Base-by-base conservation (phyloP, 495 filamentous ascomycete species). In the Trichoderma reesei region DNA sequence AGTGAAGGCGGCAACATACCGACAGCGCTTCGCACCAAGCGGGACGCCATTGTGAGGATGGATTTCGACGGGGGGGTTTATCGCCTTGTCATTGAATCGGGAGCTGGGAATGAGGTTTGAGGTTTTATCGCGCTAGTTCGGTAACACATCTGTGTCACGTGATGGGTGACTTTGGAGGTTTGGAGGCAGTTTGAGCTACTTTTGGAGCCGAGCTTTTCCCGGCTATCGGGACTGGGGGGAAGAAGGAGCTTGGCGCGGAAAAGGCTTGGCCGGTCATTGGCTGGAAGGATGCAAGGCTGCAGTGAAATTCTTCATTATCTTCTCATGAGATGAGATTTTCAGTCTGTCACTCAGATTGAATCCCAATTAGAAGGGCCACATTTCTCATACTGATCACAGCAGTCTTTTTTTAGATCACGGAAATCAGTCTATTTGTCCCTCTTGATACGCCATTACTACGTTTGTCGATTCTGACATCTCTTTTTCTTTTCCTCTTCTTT, bases 21-120 rank as follows among this genome's bases (percentile, higher is more conserved):
- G 78, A 91, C 78, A 79, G 90, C 90, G 83, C 83, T 90, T 84
- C 88, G 90, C 85, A 88, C 90, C 78, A 97, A 81, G 82, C 91
- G 90, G 76, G 91, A 94, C 83, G 91, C 91, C 92, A 97, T 96
- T 88, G 83, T 87, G 83, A 76, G 75, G 76, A 76, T 74, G 79
- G n/a, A n/a, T 77, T 75, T 75, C 75, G 71, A n/a, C n/a, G 78
- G 78, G 78, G 70, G 70, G 67, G 65, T 64, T 65, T 68, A 66
- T 72, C 64, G 68, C 65, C 68, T 73, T 70, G 70, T 68, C 67
- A 71, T 73, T 73, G 69, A 65, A n/a, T 70, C 69, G 67, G 72
- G 71, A 74, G 74, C 69, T 75, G 69, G 67, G 67, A 71, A 68
- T 68, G 38, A 63, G 71, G 72, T 73, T 75, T 81, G 78, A 80